A percentile compares a stretch with the other conserved stretches of the same genome.
These are phyloP conservation scores for Didymella pinodella DNA, from an alignment of 2,329 filamentous ascomycete genomes.

Conservation along the genomic window DNA sequence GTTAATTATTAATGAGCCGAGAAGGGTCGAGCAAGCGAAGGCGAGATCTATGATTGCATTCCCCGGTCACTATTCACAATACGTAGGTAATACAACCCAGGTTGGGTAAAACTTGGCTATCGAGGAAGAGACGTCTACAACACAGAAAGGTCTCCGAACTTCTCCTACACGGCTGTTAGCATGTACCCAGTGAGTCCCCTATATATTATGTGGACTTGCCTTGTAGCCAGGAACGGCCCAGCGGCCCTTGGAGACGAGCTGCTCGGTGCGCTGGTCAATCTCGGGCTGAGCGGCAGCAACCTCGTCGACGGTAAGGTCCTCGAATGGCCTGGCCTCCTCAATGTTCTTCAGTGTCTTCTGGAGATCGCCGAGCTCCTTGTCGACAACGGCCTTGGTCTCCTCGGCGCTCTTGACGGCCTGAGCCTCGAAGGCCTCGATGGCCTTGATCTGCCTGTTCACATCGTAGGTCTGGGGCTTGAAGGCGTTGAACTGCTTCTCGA, in stretches of 20 bases:
- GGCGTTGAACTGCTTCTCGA: constrained; percentile 90
- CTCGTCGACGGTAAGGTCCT: constrained; percentile 97
- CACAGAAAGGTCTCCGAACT: constrained; percentile 96
- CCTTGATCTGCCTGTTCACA: constrained; percentile 91
- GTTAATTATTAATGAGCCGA: not conserved
- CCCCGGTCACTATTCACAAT: constrained; percentile 51
- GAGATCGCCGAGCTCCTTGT: constrained; percentile 91
- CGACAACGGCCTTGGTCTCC: constrained; percentile 95
- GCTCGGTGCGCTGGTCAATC: constrained; percentile 94
- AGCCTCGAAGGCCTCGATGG: constrained; percentile 96
- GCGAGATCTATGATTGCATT: constrained; percentile 46
- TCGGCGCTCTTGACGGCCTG: constrained; percentile 97
- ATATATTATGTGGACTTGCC: constrained; percentile 64
- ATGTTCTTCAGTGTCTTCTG: constrained; percentile 97
- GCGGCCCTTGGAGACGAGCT: constrained; percentile 96
- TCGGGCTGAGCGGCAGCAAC: constrained; percentile 92
- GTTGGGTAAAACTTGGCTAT: constrained; percentile 41
- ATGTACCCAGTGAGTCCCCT: not conserved
- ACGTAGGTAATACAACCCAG: constrained; percentile 51
- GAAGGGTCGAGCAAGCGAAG: not conserved
- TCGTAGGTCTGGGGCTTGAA: constrained; percentile 97
- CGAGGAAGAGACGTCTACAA: constrained; percentile 69
- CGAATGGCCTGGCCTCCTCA: constrained; percentile 92
- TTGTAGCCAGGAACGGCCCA: constrained; percentile 99
- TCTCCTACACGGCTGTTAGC: constrained; percentile 77